These are phyloP conservation scores for Botrytis fabae DNA, from an alignment of 2,329 filamentous ascomycete species.

Conservation along the genomic window DNA sequence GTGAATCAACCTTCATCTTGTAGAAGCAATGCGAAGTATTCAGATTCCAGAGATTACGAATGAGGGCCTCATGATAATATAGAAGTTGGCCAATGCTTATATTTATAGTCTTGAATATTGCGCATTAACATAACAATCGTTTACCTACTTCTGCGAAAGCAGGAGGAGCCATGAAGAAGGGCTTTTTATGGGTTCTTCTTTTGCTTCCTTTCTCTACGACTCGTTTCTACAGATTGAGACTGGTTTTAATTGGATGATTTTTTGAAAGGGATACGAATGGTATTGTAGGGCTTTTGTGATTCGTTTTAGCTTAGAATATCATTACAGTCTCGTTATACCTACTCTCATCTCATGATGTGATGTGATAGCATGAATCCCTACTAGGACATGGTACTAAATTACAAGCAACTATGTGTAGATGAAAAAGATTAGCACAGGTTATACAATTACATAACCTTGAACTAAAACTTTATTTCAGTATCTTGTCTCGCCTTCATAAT, in stretches of 20 bases:
- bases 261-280: constrained; percentile 5
- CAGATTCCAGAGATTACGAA: not conserved
- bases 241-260: constrained; percentile 14
- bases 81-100: constrained; percentile 10
- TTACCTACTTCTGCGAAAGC: constrained; percentile 3
- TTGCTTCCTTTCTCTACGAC: constrained; percentile 1
- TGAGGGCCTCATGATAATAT: constrained; percentile 15
- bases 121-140: constrained; percentile 9
- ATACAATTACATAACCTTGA: not conserved
- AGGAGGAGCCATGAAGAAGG: not conserved
- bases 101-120: constrained; percentile 12
- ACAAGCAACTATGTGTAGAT: not conserved
- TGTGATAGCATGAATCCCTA: not conserved
- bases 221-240: not conserved
- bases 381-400: not conserved
- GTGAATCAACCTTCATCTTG: constrained; percentile 93
- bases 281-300: not conserved
- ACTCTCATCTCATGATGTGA: not conserved
- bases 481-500: not conserved
- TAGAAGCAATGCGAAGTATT: constrained; percentile 39
- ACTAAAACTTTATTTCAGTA: not conserved
- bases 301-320: constrained; percentile 17
- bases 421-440: not conserved
- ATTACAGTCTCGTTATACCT: not conserved
- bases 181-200: not conserved